These are phyloP conservation scores for Kingdonia uniflora DNA, from an alignment of 164 flowering plant genomes.

Conservation along the genomic window DNA sequence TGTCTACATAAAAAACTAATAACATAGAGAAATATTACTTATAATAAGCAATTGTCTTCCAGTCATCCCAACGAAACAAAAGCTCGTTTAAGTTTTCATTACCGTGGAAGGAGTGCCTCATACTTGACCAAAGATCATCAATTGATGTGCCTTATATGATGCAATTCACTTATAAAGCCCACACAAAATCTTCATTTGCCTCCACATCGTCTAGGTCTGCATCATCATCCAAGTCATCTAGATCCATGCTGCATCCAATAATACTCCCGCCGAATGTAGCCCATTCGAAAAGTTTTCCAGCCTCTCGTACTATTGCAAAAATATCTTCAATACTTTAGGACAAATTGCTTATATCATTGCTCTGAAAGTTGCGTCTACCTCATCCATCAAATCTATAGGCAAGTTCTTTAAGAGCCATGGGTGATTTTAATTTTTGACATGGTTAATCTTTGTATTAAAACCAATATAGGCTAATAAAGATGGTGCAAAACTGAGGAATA, in stretches of 20 bases:
- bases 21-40: not conserved
- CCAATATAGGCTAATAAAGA: not conserved
- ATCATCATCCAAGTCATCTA: conserved; percentile 65
- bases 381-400: conserved; percentile 52
- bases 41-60: not conserved
- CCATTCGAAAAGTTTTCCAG: conserved; percentile 33
- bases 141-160: not conserved
- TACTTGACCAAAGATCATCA: conserved; percentile 3
- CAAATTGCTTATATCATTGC: conserved; percentile 18
- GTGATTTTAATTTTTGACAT: conserved; percentile 63
- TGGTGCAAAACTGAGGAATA: not conserved
- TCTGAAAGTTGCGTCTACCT: conserved; percentile 22
- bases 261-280: conserved; percentile 25
- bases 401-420: conserved; percentile 75
- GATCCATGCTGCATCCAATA: conserved; percentile 54
- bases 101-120: conserved; percentile 4
- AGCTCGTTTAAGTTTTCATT: not conserved
- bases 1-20: not conserved
- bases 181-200: conserved; percentile 68
- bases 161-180: conserved; percentile 32
- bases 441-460: conserved; percentile 52
- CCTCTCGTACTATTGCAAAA: conserved; percentile 61
- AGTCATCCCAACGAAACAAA: not conserved
- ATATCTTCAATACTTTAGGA: conserved; percentile 63
- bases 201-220: conserved; percentile 56